Evolutionary conservation across 1,284 basidiomycete species (phyloP).

Genomic region (Cryptococcus sp.): DNA sequence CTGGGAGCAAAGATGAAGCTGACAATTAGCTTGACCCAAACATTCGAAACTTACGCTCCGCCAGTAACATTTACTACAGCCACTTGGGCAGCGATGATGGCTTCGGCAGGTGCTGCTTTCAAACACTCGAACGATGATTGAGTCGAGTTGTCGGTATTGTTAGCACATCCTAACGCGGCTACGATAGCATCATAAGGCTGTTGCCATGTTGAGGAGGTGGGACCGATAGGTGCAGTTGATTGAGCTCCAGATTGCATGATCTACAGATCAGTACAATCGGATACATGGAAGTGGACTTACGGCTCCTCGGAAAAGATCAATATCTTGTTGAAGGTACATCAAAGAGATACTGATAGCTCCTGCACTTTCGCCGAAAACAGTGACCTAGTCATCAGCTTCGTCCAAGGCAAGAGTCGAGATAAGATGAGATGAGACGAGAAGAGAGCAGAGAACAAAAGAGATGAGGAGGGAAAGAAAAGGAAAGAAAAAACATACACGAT

Average conservation of each 20-base stretch:
- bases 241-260: slow-evolving; percentile 48
- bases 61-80: slow-evolving; percentile 10
- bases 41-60: slow-evolving; percentile 13
- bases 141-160: neutral
- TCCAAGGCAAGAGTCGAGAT: too few species aligned
- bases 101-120: slow-evolving; percentile 20
- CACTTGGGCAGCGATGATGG: slow-evolving; percentile 29
- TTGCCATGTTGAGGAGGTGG: slow-evolving; percentile 27
- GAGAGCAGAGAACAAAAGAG: neutral
- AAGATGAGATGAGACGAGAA: neutral
- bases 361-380: slow-evolving; percentile 46
- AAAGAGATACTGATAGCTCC: slow-evolving; percentile 41
- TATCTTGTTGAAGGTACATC: slow-evolving; percentile 30
- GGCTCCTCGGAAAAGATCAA: slow-evolving; percentile 40
- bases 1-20: slow-evolving; percentile 20
- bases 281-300: slow-evolving; percentile 9
- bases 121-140: slow-evolving; percentile 34
- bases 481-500: slow-evolving; percentile 26
- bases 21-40: neutral
- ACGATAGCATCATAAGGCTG: slow-evolving; percentile 31
- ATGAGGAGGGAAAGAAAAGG: neutral
- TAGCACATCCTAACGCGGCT: slow-evolving; percentile 8
- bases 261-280: slow-evolving; percentile 4
- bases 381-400: slow-evolving; percentile 20
- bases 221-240: slow-evolving; percentile 27